Evolutionary conservation across 345 rosid species (phyloP).

Genomic region (Gossypium turneri): DNA sequence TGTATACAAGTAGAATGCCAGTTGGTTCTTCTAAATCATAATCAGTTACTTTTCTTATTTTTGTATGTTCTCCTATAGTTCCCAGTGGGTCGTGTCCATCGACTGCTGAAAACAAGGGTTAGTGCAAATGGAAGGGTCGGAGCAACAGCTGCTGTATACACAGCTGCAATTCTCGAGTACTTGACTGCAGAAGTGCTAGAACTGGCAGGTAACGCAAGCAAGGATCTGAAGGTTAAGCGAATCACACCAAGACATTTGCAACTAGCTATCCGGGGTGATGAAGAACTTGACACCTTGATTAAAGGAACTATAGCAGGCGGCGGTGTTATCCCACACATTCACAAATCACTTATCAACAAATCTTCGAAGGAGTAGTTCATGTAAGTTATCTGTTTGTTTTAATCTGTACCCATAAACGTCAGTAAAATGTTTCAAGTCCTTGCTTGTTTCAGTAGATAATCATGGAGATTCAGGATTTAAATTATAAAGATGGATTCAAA

Average conservation of each 20-base stretch:
- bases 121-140: constrained; percentile 15
- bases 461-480: background rate
- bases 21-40: background rate
- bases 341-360: constrained; percentile 16
- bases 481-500: background rate
- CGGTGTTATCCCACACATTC: constrained; percentile 16
- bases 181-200: constrained; percentile 25
- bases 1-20: background rate
- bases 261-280: constrained; percentile 20
- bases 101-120: constrained; percentile 9
- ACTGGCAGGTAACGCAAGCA: constrained; percentile 26
- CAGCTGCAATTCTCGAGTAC: constrained; percentile 26
- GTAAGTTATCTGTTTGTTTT: background rate
- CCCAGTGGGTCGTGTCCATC: constrained; percentile 6
- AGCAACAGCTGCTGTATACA: constrained; percentile 20
- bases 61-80: background rate
- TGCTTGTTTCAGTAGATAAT: background rate
- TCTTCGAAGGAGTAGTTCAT: constrained; percentile 10
- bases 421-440: background rate
- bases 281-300: constrained; percentile 19
- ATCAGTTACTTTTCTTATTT: background rate
- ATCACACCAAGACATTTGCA: constrained; percentile 24
- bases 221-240: constrained; percentile 17
- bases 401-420: background rate
- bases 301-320: constrained; percentile 15